Conservation (phyloP, 208 protist genomes). For the Trypanosomatidae sp. region DNA sequence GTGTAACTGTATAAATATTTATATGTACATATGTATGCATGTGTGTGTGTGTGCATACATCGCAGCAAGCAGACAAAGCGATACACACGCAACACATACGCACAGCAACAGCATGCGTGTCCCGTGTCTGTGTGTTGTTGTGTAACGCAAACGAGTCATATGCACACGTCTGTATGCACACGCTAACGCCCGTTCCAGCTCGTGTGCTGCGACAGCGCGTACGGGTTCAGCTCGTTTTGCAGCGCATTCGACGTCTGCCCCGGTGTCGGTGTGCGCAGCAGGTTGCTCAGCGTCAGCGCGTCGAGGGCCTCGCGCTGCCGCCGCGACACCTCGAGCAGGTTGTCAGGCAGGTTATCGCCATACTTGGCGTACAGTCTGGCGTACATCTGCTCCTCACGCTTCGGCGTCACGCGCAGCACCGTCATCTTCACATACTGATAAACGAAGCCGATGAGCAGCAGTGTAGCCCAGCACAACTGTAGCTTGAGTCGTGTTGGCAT, state of each 20-base stretch:
- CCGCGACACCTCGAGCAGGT: slow-evolving; percentile 42
- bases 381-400: slow-evolving; percentile 83
- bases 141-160: not conserved
- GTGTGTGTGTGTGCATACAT: not conserved
- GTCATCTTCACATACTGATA: slow-evolving; percentile 75
- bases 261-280: slow-evolving; percentile 61
- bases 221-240: slow-evolving; percentile 68
- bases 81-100: slow-evolving; percentile 5
- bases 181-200: slow-evolving; percentile 63
- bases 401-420: slow-evolving; percentile 56
- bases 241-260: slow-evolving; percentile 62
- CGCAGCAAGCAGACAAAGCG: slow-evolving; percentile 2
- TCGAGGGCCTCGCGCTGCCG: slow-evolving; percentile 68
- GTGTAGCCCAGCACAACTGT: slow-evolving; percentile 64
- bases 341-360: slow-evolving; percentile 59
- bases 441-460: slow-evolving; percentile 60
- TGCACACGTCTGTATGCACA: not conserved
- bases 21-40: slow-evolving; percentile 1
- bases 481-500: slow-evolving; percentile 66
- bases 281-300: slow-evolving; percentile 55
- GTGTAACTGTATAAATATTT: slow-evolving; percentile 1
- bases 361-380: slow-evolving; percentile 33
- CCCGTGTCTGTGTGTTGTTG: not conserved
- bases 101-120: slow-evolving; percentile 1
- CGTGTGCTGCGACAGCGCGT: slow-evolving; percentile 33